Base-by-base conservation (phyloP, 2,329 filamentous ascomycete species). In the Talaromyces sp. region DNA sequence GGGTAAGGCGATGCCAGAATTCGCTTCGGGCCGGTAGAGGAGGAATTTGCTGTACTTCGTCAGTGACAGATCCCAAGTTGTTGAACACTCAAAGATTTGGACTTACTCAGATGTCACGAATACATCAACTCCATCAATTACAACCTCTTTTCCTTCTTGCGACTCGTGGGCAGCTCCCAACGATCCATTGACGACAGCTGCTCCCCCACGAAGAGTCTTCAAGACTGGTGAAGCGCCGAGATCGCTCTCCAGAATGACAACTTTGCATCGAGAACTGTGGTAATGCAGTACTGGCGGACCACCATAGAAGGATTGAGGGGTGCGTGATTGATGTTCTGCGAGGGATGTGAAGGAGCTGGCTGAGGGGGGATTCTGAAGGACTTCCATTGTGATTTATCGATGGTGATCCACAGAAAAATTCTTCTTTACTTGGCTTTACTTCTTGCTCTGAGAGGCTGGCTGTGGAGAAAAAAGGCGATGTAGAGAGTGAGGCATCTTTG, bases 71-170 rank as follows among this genome's bases (percentile, higher is more conserved):
- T 37, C 11, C 35, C 27, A 31, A 37, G 35, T 37, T 11, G 1
- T 10, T 13, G 19, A 10, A 35, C 52, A 9, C 9, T 27, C 10
- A 11, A 39, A 37, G 11, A 27, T 33, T 14, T 9, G 70, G 76
- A 68, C 61, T 49, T 73, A 83, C 81, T 82, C 79, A 31, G 81
- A 82, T 47, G 81, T 81, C n/a, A 82, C 80, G 78, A 80, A 83
- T 19, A 79, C 71, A 66, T 81, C 77, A 5, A 83, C 69, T 11
- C 70, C 74, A 13, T 78, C 73, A 22, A 83, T 72, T 4, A 76
- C 73, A 33, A 78, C 64, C 60, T 79, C 75, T 22, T 72, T 76
- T 37, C 71, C 73, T 24, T 72, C 70, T 6, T 60, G 49, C 24
- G 54, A 57, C 50, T 66, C 67, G 10, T 54, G 60, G 2, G 62